Evolutionary conservation across 306 rosid species (phyloP).

Genomic region (Styphnolobium japonicum): DNA sequence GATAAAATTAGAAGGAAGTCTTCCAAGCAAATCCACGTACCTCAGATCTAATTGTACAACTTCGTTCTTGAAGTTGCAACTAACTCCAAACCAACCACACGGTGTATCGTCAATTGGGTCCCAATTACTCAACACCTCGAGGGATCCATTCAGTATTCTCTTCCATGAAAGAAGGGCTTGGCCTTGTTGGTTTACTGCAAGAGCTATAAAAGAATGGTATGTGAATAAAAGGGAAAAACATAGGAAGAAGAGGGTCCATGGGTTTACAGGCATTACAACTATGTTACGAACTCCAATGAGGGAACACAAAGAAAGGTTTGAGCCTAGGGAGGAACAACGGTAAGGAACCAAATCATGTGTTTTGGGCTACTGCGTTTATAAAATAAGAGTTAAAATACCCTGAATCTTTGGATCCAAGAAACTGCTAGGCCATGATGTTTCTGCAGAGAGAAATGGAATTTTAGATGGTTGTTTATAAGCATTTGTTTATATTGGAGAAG

Average conservation of each 20-base stretch:
- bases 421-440: slow-evolving; percentile 90
- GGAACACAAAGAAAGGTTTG: slow-evolving; percentile 41
- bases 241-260: slow-evolving; percentile 57
- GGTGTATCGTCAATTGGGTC: slow-evolving; percentile 59
- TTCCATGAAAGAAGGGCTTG: slow-evolving; percentile 81
- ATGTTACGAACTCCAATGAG: slow-evolving; percentile 59
- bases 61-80: slow-evolving; percentile 54
- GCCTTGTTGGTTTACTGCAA: slow-evolving; percentile 76
- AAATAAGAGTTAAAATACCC: slow-evolving; percentile 42
- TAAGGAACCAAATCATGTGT: slow-evolving; percentile 86
- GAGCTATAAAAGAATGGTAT: slow-evolving; percentile 22
- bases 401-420: slow-evolving; percentile 95
- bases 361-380: slow-evolving; percentile 55
- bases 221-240: slow-evolving; percentile 42
- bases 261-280: slow-evolving; percentile 88
- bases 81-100: slow-evolving; percentile 81
- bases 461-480: slow-evolving; percentile 51
- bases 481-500: slow-evolving; percentile 57
- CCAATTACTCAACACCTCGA: slow-evolving; percentile 53
- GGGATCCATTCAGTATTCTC: slow-evolving; percentile 65
- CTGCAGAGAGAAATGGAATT: slow-evolving; percentile 60
- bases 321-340: slow-evolving; percentile 79
- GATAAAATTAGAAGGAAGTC: slow-evolving; percentile 56
- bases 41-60: slow-evolving; percentile 60
- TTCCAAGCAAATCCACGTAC: slow-evolving; percentile 68